Conservation (phyloP, 208 protist species). For the Leishmania major region DNA sequence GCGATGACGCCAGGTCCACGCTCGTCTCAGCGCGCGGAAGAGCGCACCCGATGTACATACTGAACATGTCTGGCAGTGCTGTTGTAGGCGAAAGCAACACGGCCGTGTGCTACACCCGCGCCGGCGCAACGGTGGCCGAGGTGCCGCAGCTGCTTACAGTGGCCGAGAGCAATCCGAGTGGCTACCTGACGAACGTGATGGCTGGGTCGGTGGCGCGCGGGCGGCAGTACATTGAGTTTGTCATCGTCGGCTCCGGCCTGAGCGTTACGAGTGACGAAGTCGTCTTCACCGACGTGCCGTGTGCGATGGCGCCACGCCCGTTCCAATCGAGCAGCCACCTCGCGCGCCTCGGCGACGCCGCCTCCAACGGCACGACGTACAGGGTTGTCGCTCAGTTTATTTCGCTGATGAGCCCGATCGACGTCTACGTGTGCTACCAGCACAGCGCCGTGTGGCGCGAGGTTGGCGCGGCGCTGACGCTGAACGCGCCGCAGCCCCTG, state of each 20-base stretch:
- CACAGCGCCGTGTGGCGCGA: constrained; percentile 58
- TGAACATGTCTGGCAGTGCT: constrained; percentile 55
- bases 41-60: constrained; percentile 56
- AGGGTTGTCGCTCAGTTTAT: constrained; percentile 77
- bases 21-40: constrained; percentile 34
- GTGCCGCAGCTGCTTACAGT: constrained; percentile 79
- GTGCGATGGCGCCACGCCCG: constrained; percentile 31
- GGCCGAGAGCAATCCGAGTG: constrained; percentile 55
- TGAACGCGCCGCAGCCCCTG: constrained; percentile 34
- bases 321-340: constrained; percentile 44
- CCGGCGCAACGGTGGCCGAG: constrained; percentile 77
- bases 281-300: constrained; percentile 73
- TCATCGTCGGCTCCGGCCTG: constrained; percentile 58
- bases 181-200: constrained; percentile 64
- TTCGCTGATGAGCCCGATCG: constrained; percentile 11
- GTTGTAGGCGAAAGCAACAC: constrained; percentile 32
- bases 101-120: constrained; percentile 81
- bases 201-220: constrained; percentile 20
- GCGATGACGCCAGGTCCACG: constrained; percentile 49
- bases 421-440: constrained; percentile 72
- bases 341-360: constrained; percentile 39
- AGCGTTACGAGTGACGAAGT: constrained; percentile 45
- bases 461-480: constrained; percentile 53
- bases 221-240: constrained; percentile 83
- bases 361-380: constrained; percentile 39